Base-by-base conservation (phyloP, 2,329 filamentous ascomycete genomes). In the Phoma sp. region DNA sequence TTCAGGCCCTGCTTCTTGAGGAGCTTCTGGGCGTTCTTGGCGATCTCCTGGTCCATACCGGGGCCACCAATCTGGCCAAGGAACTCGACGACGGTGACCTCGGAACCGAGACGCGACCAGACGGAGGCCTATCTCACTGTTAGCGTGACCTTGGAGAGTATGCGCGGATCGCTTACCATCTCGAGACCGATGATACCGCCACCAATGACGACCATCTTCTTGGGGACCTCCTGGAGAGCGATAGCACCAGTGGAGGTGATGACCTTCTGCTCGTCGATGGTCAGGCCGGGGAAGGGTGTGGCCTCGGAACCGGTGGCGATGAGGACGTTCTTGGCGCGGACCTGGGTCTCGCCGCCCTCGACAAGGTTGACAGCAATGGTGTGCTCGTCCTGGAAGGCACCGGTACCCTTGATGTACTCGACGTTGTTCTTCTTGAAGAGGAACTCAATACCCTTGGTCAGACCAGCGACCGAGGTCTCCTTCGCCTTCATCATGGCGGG, bases 381-480 rank as follows among this genome's bases (percentile, higher is more conserved):
- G 80, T 97, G 86, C 79, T 96, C 90, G 76, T 90, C 90, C 69
- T 88, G 84, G 75, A 98, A 96, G 41, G 90, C 84, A 65, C 89
- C 93, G 46, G 91, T 87, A 67, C 95, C 95, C 83, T 97, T 97
- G 81, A 98, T 84, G 79, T 98, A 99, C 76, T 98, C 92, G 65
- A 97, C 95, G 61, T 91, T 91, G 81, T 99, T 99, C 86, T 99
- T 98, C 88, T 98, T 98, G 80, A 99, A 89, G 61, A 99, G 83
- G 76, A 93, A 99, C 79, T 99, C 95, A 64, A 99, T 90, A 76
- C 95, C 95, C 83, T 98, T 98, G 64, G 95, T 99, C 65, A 99
- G 81, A 44, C 92, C 87, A 36, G 81, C 78, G 60, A 99, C 95
- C 47, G 95, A 96, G 32, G 87, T 89, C 47, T 99, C 93, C 82